A percentile compares a stretch with the other conserved stretches of the same genome.
Evolutionary conservation across 768 basidiomycete species (phyloP).

Genomic region (Exidia glandulosa): DNA sequence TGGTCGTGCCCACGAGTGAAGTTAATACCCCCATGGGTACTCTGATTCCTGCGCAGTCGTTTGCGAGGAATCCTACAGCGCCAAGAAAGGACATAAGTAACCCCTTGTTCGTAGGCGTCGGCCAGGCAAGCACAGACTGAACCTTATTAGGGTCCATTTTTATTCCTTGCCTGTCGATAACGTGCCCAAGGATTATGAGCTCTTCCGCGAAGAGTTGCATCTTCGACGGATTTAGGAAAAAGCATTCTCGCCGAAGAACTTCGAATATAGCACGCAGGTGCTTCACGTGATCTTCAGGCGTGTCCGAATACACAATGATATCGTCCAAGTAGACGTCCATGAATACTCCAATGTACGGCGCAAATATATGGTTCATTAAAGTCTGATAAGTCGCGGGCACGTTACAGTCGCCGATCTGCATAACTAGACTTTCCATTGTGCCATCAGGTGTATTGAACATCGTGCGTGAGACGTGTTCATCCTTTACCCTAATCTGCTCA

Average conservation of each 20-base stretch:
- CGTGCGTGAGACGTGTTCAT: constrained; percentile 6
- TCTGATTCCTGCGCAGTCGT: constrained; percentile 20
- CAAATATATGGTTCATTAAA: constrained; percentile 7
- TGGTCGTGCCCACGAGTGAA: constrained; percentile 7
- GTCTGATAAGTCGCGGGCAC: constrained; percentile 9
- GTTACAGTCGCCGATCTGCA: constrained; percentile 11
- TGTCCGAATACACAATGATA: constrained; percentile 7
- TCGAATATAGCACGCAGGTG: constrained; percentile 2
- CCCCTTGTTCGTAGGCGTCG: constrained; percentile 16
- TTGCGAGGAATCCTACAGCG: constrained; percentile 25
- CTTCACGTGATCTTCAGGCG: constrained; percentile 3
- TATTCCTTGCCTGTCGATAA: constrained; percentile 17
- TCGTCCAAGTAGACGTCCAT: constrained; percentile 11
- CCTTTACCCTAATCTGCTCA: constrained; percentile 8
- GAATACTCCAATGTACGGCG: constrained; percentile 6
- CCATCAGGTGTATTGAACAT: constrained; percentile 6
- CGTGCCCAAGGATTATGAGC: constrained; percentile 11
- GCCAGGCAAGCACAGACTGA: constrained; percentile 18
- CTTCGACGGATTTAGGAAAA: constrained; percentile 4
- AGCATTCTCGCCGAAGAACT: background rate
- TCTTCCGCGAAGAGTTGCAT: constrained; percentile 1
- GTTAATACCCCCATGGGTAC: constrained; percentile 29
- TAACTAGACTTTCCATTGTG: constrained; percentile 8
- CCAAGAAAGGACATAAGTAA: constrained; percentile 24
- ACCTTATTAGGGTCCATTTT: constrained; percentile 17